Percentiles rank a stretch among this genome's conserved stretches.
These are phyloP conservation scores for Casuarina glauca DNA, from an alignment of 306 rosid species.

Conservation along the genomic window DNA sequence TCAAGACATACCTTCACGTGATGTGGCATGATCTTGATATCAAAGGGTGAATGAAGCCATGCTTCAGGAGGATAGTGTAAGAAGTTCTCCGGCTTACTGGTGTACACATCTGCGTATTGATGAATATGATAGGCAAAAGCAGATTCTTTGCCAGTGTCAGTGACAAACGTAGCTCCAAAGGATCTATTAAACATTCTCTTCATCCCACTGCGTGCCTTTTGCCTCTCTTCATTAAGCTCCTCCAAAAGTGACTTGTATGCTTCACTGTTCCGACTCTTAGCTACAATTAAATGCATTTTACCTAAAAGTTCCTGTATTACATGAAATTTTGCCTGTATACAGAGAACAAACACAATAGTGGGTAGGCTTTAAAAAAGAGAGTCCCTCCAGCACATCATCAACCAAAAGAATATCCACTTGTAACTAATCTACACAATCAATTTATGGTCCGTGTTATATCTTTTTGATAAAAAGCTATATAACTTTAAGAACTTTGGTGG, in stretches of 20 bases:
- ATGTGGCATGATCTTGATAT: conserved; percentile 96
- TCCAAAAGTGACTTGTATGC: conserved; percentile 54
- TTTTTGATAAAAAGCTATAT: neutral
- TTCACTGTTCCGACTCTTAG: conserved; percentile 46
- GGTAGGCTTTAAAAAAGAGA: neutral
- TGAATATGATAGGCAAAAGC: conserved; percentile 94
- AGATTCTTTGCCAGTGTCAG: conserved; percentile 94
- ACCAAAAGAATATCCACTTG: conserved; percentile 15
- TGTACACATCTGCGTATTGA: conserved; percentile 96
- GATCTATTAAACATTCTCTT: conserved; percentile 75
- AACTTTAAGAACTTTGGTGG: neutral
- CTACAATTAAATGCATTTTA: conserved; percentile 71
- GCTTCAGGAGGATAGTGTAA: conserved; percentile 79
- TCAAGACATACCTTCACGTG: conserved; percentile 75
- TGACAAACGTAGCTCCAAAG: conserved; percentile 90
- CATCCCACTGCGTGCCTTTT: conserved; percentile 64
- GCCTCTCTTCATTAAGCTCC: conserved; percentile 73
- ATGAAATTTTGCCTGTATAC: conserved; percentile 83
- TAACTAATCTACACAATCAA: conserved; percentile 10
- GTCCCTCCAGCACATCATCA: conserved; percentile 16
- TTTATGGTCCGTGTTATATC: conserved; percentile 13
- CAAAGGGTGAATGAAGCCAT: conserved; percentile 91
- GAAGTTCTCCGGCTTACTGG: conserved; percentile 97
- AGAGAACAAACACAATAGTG: conserved; percentile 25
- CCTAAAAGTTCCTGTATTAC: conserved; percentile 84